Percentiles rank a stretch among this genome's conserved stretches.
phyloP scores from a whole-genome alignment of 2,329 filamentous ascomycete species.

The Elsinoe fawcettii region DNA sequence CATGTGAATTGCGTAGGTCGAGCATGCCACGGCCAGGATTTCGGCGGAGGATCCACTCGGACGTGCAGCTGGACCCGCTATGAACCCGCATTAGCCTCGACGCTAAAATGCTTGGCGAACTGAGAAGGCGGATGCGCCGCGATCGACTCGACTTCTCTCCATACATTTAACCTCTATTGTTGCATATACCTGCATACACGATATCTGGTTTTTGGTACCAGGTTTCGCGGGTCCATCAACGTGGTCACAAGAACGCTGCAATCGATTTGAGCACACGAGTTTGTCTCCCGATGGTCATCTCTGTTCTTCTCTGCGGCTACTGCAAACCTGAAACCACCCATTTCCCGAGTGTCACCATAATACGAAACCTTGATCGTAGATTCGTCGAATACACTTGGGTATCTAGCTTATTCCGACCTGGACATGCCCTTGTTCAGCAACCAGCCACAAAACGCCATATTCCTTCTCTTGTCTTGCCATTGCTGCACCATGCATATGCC shows the following conservation, averaged over 20 bases:
- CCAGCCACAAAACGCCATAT: constrained; percentile 14
- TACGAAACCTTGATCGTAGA: constrained; percentile 13
- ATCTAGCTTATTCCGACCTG: constrained; percentile 5
- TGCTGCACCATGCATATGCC: not conserved
- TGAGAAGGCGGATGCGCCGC: not conserved
- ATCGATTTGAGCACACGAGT: not conserved
- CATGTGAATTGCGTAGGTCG: constrained; percentile 10
- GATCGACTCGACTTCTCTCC: not conserved
- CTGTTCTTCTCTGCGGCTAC: not conserved
- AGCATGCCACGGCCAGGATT: constrained; percentile 2
- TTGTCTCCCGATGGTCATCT: not conserved
- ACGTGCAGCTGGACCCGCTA: not conserved
- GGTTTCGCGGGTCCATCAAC: not conserved
- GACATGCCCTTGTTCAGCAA: not conserved
- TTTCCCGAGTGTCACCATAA: constrained; percentile 11
- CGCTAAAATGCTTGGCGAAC: constrained; percentile 7
- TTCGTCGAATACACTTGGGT: constrained; percentile 5
- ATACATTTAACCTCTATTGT: not conserved
- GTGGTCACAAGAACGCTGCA: not conserved
- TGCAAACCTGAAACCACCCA: constrained; percentile 12
- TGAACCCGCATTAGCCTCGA: not conserved
- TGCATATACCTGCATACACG: not conserved
- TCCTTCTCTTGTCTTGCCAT: constrained; percentile 8
- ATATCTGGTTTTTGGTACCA: not conserved
- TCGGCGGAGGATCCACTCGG: not conserved